phyloP scores from a whole-genome alignment of 352 stramenopile species.

The Discostella stelligera region DNA sequence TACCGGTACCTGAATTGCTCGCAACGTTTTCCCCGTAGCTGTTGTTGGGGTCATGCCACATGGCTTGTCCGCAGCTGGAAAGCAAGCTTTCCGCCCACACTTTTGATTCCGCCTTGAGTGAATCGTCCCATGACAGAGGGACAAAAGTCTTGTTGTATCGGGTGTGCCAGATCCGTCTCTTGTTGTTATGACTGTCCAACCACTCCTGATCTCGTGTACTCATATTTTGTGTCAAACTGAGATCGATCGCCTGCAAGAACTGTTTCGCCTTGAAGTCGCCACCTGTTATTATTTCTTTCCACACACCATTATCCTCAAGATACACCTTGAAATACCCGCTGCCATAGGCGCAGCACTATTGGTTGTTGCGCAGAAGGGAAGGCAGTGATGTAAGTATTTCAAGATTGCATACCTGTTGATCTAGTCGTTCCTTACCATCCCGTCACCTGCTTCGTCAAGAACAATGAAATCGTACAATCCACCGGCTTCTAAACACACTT shows the following conservation, averaged over 20 bases:
- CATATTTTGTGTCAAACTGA: slow-evolving; percentile 17
- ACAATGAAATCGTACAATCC: slow-evolving; percentile 26
- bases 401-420: not conserved
- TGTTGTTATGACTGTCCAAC: slow-evolving; percentile 31
- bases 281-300: slow-evolving; percentile 24
- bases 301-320: slow-evolving; percentile 18
- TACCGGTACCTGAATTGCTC: slow-evolving; percentile 31
- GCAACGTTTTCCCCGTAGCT: slow-evolving; percentile 28
- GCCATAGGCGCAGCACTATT: slow-evolving; percentile 12
- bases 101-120: slow-evolving; percentile 28
- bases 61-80: slow-evolving; percentile 30
- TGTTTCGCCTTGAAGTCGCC: slow-evolving; percentile 24
- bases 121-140: slow-evolving; percentile 30
- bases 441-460: slow-evolving; percentile 18
- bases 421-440: not conserved
- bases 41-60: slow-evolving; percentile 38
- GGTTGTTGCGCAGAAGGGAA: not conserved
- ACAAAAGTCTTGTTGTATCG: slow-evolving; percentile 23
- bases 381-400: not conserved
- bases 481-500: slow-evolving; percentile 19
- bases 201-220: slow-evolving; percentile 24
- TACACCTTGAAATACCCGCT: slow-evolving; percentile 33
- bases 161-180: slow-evolving; percentile 28
- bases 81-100: slow-evolving; percentile 32
- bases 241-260: slow-evolving; percentile 20